Evolutionary conservation across 495 filamentous ascomycete genomes (phyloP).

Genomic region (Cudoniella acicularis): DNA sequence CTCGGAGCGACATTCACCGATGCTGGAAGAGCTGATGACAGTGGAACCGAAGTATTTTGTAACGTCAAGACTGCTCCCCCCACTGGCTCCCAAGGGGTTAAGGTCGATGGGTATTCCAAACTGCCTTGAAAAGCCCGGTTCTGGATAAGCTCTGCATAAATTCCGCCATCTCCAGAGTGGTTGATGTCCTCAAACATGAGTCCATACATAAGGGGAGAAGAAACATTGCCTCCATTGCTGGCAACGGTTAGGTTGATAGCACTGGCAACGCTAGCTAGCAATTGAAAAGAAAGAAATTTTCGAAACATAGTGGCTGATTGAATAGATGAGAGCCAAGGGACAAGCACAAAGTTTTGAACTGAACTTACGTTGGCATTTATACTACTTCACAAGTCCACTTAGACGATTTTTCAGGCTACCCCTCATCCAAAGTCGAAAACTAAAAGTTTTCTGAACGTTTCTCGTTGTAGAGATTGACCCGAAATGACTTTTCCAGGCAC

Average conservation of each 20-base stretch:
- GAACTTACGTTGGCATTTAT: neutral
- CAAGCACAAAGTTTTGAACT: neutral
- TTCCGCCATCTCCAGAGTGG: constrained; percentile 49
- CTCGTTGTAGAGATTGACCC: neutral
- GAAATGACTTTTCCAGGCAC: neutral
- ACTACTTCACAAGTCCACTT: neutral
- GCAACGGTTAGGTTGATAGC: constrained; percentile 32
- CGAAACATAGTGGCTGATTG: neutral
- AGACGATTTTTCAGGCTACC: neutral
- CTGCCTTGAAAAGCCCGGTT: constrained; percentile 59
- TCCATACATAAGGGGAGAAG: constrained; percentile 53
- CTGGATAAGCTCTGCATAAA: constrained; percentile 55
- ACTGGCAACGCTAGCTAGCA: constrained; percentile 3
- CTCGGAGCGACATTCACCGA: constrained; percentile 44
- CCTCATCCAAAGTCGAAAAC: neutral
- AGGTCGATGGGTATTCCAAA: constrained; percentile 37
- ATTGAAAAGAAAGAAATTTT: neutral
- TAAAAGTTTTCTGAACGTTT: neutral
- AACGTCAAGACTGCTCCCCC: constrained; percentile 39
- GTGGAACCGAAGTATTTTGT: constrained; percentile 32
- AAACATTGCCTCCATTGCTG: constrained; percentile 47
- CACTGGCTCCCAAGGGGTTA: constrained; percentile 28
- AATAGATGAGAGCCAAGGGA: neutral
- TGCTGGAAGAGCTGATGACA: constrained; percentile 43
- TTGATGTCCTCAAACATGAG: constrained; percentile 52